Base-by-base conservation (phyloP, 2,329 filamentous ascomycete genomes). In the Pleoardoris graminearum region DNA sequence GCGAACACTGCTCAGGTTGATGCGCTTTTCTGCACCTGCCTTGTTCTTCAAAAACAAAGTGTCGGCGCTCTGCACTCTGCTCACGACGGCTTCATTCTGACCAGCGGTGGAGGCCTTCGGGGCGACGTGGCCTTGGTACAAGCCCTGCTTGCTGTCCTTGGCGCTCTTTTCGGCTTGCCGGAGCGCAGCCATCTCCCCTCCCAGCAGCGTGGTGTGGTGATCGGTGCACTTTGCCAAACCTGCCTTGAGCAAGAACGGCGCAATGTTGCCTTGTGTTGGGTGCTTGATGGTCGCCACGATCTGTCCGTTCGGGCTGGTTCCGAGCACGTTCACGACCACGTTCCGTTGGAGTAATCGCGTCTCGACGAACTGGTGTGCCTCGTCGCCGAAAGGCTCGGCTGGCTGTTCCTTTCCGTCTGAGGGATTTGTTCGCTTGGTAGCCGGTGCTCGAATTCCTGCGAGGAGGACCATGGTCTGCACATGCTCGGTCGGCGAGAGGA, bases 141-240 rank as follows among this genome's bases (percentile, higher is more conserved):
- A 71, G 41, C 91, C 90, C 38, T 88, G 81, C 66, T 89, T 88
- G 60, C 83, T 83, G 60, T 85, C 83, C 75, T 91, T 91, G 4
- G 94, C 94, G 53, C 83, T 79, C 73, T 90, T 93, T 78, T 99
- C 94, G 1, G 94, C 92, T 59, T 89, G 85, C 58, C 94, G 86
- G 51, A 97, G 84, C 52, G 83, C 74, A 36, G 88, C 86, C 94
- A 99, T 99, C 65, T 93, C 90, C 44, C 85, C 79, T 38, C 94
- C 94, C 10, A 99, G 83, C 77, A 97, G 81, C 33, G 91, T 95
- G 0, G 93, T 96, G 78, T 99, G 94, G 76, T 94, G 92, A 75
- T 99, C 94, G 59, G 92, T 91, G 79, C 93, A 97, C 67, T 91
- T 85, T 35, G 93, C 94, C 50, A 97, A 81, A 64, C 94, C 94